Conservation (phyloP, 768 basidiomycete species). For the Rhizopogon vesiculosus region DNA sequence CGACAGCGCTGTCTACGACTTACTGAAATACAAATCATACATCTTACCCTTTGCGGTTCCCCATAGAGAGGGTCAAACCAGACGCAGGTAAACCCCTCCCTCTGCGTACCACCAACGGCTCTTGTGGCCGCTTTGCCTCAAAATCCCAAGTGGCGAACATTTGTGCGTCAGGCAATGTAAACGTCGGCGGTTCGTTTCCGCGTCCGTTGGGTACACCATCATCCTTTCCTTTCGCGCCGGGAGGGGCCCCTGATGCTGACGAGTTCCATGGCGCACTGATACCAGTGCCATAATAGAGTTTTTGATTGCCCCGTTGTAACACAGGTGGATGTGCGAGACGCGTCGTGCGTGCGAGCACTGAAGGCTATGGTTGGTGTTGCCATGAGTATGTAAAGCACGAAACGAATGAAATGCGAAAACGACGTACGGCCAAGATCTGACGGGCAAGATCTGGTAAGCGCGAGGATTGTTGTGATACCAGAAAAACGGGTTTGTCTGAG, state of each 20-base stretch:
- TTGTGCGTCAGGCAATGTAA: slow-evolving; percentile 41
- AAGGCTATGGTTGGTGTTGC: slow-evolving; percentile 31
- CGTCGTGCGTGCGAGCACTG: slow-evolving; percentile 55
- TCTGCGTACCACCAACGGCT: slow-evolving; percentile 28
- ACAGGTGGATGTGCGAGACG: slow-evolving; percentile 64
- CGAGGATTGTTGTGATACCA: slow-evolving; percentile 59
- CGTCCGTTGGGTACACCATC: slow-evolving; percentile 17
- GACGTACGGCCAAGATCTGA: slow-evolving; percentile 61
- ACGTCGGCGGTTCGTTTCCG: slow-evolving; percentile 21
- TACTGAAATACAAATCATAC: too few relatives aligned
- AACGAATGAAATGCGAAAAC: neutral
- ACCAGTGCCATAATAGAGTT: slow-evolving; percentile 36
- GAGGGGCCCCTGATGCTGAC: slow-evolving; percentile 13
- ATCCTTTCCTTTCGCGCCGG: slow-evolving; percentile 20
- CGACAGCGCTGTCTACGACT: too few relatives aligned
- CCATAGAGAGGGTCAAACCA: slow-evolving; percentile 12
- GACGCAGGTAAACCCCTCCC: slow-evolving; percentile 16
- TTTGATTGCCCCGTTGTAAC: slow-evolving; percentile 43
- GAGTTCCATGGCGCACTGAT: slow-evolving; percentile 43
- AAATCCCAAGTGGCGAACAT: slow-evolving; percentile 49
- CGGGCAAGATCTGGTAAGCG: slow-evolving; percentile 65
- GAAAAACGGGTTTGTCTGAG: slow-evolving; percentile 53
- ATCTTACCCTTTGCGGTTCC: neutral
- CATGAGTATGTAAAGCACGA: neutral
- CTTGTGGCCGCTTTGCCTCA: slow-evolving; percentile 38